These are phyloP conservation scores for Huntiella bhutanensis DNA, from an alignment of 2,329 filamentous ascomycete genomes.

Conservation along the genomic window DNA sequence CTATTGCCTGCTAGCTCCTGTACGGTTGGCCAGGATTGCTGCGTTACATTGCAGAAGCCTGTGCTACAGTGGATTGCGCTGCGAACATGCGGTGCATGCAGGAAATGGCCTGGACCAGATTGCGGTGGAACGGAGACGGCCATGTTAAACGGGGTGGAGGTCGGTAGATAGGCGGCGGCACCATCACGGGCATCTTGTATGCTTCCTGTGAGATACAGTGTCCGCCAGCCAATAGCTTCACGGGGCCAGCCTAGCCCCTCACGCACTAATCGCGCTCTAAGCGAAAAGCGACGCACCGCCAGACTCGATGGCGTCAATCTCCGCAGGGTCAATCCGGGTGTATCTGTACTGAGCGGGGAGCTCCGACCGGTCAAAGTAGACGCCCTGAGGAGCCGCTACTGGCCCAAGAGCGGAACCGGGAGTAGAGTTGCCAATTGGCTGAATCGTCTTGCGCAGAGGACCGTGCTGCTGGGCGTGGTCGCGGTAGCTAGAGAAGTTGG, in stretches of 20 bases:
- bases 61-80: too few relatives aligned
- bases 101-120: too few relatives aligned
- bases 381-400: slow-evolving; percentile 49
- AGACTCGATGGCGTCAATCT: slow-evolving; percentile 93
- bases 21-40: too few relatives aligned
- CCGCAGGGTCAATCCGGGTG: slow-evolving; percentile 50
- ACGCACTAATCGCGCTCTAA: background rate
- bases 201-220: too few relatives aligned
- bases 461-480: slow-evolving; percentile 63
- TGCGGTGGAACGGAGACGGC: too few relatives aligned
- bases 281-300: slow-evolving; percentile 48
- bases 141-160: too few relatives aligned
- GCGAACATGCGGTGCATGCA: too few relatives aligned
- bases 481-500: slow-evolving; percentile 58
- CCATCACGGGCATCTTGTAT: too few relatives aligned
- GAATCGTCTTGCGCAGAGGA: slow-evolving; percentile 44
- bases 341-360: slow-evolving; percentile 71
- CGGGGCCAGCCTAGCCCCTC: background rate
- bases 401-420: slow-evolving; percentile 55
- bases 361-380: slow-evolving; percentile 78
- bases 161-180: too few relatives aligned
- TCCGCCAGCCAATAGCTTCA: too few relatives aligned
- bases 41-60: too few relatives aligned
- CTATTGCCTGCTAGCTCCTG: too few relatives aligned
- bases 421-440: slow-evolving; percentile 33